Conservation (phyloP, 805 yeast species). For the Wickerhamomyces queroliae region DNA sequence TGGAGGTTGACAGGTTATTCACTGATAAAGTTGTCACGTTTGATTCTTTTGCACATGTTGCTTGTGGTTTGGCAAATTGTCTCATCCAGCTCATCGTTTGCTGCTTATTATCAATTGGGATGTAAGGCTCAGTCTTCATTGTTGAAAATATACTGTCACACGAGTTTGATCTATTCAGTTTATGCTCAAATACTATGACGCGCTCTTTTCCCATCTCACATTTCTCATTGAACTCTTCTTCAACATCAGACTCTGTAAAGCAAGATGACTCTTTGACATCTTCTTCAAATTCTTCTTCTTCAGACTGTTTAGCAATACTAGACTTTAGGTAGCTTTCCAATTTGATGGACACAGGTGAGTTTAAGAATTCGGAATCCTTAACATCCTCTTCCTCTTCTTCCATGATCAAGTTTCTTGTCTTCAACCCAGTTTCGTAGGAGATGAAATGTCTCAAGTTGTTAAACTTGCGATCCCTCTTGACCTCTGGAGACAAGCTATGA, state of each 20-base stretch:
- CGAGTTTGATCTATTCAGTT: constrained; percentile 23
- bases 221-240: constrained; percentile 1
- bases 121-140: constrained; percentile 14
- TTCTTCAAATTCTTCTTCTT: not conserved
- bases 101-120: constrained; percentile 16
- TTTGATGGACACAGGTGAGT: constrained; percentile 5
- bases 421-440: constrained; percentile 22
- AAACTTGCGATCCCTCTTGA: constrained; percentile 4
- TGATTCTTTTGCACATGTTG: not conserved
- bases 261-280: not conserved
- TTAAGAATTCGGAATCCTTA: constrained; percentile 12
- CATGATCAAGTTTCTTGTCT: not conserved
- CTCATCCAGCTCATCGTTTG: constrained; percentile 23
- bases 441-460: constrained; percentile 20
- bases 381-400: constrained; percentile 6
- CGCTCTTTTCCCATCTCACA: constrained; percentile 10
- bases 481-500: not conserved
- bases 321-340: constrained; percentile 1
- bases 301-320: not conserved
- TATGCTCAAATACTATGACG: constrained; percentile 14
- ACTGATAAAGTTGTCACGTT: constrained; percentile 6
- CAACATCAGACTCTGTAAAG: not conserved
- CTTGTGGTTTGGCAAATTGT: constrained; percentile 9
- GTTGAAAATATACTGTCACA: constrained; percentile 23
- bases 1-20: not conserved